Base-by-base conservation (phyloP, 192 early-diverging fungal species). In the Coemansia sp. region DNA sequence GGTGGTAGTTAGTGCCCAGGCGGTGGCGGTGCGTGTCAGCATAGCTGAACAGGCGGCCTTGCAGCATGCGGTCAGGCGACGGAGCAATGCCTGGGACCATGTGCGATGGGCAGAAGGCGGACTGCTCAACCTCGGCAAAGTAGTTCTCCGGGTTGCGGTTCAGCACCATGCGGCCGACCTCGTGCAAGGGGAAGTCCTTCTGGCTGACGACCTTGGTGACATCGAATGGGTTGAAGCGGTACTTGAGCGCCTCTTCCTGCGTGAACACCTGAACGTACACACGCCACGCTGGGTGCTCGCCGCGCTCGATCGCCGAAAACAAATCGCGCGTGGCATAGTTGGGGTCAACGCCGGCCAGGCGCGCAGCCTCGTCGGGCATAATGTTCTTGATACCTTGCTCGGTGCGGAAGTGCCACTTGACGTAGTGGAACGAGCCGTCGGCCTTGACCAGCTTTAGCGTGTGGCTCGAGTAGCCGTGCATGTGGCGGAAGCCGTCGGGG, bases 21-120 rank as follows among this genome's bases (percentile, higher is more conserved):
- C 92, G 90, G 69, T 92, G 89, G 57, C 91, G 88, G 60, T 93
- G 92, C n/a, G 92, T 92, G 77, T 93, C 92, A 16, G 86, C 85
- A 75, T 92, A 94, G 42, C 89, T 90, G 83, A 93, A 92, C 28
- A 93, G 84, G 57, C 93, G 90, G 35, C 90, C 90, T 75, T 94
- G 92, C 62, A 94, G 81, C 87, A 94, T 89, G 75, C 85, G 87
- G 79, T 94, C 93, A 55, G 85, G 84, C 21, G 88, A 83, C 39
- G 88, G 83, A n/a, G 88, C 90, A 70, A 93, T 89, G 61, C 93
- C 93, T 10, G 92, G 92, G 35, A 92, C 86, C 75, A 92, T 77
- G 70, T 90, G 85, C 36, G 89, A 86, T 6, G 91, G 91, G 59
- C 83, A 86, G 83, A 94, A 92, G 2, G 91, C 91, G 12, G 84